Percentiles rank a stretch among this genome's conserved stretches.
Evolutionary conservation across 2,329 filamentous ascomycete genomes (phyloP).

Genomic region (Fusarium sp.): DNA sequence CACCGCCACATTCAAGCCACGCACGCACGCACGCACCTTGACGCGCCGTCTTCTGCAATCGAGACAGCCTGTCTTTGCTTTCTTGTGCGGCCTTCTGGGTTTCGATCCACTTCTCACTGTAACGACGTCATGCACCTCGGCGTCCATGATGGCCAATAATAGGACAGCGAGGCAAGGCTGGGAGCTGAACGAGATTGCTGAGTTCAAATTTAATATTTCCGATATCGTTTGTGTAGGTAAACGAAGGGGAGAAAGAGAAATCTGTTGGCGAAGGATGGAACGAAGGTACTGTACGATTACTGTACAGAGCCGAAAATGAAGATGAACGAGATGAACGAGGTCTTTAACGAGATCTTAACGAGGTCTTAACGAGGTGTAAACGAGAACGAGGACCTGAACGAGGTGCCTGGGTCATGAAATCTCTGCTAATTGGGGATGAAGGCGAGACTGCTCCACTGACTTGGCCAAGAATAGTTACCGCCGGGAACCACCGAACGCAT

Average conservation of each 20-base stretch:
- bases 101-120: not conserved
- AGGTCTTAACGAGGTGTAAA: not conserved
- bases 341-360: not conserved
- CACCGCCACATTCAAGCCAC: not conserved
- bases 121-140: not conserved
- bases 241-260: not conserved
- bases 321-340: not conserved
- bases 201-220: not conserved
- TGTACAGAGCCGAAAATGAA: not conserved
- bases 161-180: not conserved
- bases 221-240: not conserved
- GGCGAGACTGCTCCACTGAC: not conserved
- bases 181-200: too few species aligned
- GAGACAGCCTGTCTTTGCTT: conserved; percentile 3
- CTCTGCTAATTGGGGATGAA: not conserved
- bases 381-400: not conserved
- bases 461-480: not conserved
- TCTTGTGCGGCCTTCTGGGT: conserved; percentile 4
- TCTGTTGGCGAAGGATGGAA: not conserved
- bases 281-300: not conserved
- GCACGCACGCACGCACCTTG: not conserved
- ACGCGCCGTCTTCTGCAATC: conserved; percentile 15
- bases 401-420: not conserved
- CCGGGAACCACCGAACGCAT: not conserved
- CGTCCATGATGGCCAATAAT: not conserved